These are phyloP conservation scores for Teratosphaeria pseudoeucalypti DNA, from an alignment of 2,329 filamentous ascomycete genomes.

Conservation along the genomic window DNA sequence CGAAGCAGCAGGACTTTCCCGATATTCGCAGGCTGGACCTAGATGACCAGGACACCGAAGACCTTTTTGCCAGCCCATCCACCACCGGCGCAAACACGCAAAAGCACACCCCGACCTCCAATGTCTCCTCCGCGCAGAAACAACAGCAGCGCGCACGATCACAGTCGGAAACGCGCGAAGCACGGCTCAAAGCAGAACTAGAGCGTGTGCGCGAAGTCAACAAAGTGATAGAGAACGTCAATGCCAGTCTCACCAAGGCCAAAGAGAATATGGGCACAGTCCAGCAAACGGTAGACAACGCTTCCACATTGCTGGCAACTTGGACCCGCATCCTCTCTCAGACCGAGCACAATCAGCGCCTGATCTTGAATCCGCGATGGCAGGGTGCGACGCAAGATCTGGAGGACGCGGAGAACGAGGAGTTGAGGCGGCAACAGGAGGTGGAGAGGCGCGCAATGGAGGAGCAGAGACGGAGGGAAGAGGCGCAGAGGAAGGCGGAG, in stretches of 20 bases:
- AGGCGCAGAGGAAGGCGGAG: conserved; percentile 42
- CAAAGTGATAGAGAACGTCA: conserved; percentile 68
- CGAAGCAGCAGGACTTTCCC: conserved; percentile 16
- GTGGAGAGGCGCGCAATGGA: conserved; percentile 67
- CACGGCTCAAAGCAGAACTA: conserved; percentile 65
- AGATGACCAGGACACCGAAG: conserved; percentile 45
- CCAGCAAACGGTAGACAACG: conserved; percentile 71
- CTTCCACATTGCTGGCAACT: conserved; percentile 80
- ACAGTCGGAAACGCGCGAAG: conserved; percentile 53
- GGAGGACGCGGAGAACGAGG: conserved; percentile 75
- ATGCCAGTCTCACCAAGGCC: conserved; percentile 60
- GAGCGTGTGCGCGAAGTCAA: conserved; percentile 80
- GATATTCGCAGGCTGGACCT: conserved; percentile 31
- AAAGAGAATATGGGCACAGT: conserved; percentile 77
- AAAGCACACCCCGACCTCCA: conserved; percentile 19
- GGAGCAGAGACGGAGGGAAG: conserved; percentile 65
- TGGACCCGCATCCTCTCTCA: conserved; percentile 95
- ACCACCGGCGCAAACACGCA: conserved; percentile 28
- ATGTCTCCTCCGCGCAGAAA: conserved; percentile 30
- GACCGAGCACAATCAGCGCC: conserved; percentile 90
- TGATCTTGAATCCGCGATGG: conserved; percentile 82
- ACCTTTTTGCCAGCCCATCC: conserved; percentile 48
- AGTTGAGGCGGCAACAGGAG: conserved; percentile 60
- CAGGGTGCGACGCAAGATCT: conserved; percentile 80
- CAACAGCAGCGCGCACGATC: conserved; percentile 20